Base-by-base conservation (phyloP, 1,284 basidiomycete species). In the Naganishia cerealis region DNA sequence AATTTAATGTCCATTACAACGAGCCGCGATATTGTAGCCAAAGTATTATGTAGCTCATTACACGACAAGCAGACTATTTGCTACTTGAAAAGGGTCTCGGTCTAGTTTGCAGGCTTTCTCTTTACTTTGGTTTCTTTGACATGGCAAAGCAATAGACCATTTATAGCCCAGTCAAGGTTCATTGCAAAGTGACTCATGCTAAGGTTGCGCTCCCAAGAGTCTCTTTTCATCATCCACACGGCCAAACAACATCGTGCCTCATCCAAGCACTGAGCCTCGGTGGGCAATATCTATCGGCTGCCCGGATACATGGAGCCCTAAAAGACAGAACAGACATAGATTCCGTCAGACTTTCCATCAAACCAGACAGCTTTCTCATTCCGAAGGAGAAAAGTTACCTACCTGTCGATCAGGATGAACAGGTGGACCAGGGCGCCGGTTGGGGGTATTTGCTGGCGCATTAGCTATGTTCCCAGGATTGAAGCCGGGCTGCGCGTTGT, bases 371-470 rank as follows among this genome's bases (percentile, higher is more conserved):
- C 24, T 40, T 16, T 38, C 33, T 8, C 54, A 16, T 40, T 36
- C 8, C 55, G 21, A 18, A 12, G 24, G n/a, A 33, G 29, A 13
- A 21, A 13, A 48, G 36, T 33, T 15, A 48, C 33, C 6, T 21
- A 39, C 61, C n/a, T 48, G 39, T 10, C 61, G 50, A 42, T 63
- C 61, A 9, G 61, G 38, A 26, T 62, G 48, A 10, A 50, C 40
- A 42, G 61, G 48, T 18, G 61, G 50, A 24, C 39, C 61, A 40
- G 38, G 7, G 10, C 42, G 61, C 39, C 61, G 43, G 15, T 63
- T 50, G 24, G 39, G 39, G 3, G 26, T 53, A 8, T 48, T 39
- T 21, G 55, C 1, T 12, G 57, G n/a, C 46, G 40, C 40, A 29
- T 43, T 43, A 48, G n/a, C 12, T 33, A 6, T 33, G 29, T 33